Evolutionary conservation across 108 stramenopile genomes (phyloP), one percentile per base, ranked within the genome.

Genomic region (Fragilaria radians): DNA sequence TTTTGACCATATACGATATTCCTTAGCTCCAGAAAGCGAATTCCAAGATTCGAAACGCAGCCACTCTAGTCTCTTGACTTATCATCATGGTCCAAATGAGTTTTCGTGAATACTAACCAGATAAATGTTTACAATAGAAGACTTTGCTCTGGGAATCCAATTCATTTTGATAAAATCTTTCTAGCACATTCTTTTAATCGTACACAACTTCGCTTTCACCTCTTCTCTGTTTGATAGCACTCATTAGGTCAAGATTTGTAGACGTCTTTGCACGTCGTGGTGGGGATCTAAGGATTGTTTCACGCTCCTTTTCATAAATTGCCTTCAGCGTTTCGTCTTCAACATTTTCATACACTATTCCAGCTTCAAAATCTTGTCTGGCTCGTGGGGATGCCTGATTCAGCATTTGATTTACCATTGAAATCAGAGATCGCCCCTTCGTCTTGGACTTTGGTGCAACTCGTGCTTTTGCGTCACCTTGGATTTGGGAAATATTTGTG

Each of bases 401-500:
- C 23, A 87, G 64, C 83, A 91, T 83, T 47, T 81, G 59, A 45
- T 87, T 85, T 25, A 91, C 89, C 72, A 91, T 73, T 18, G 81
- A 60, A 22, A 91, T 77, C 24, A 86, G 62, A 1, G 89, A 91
- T 57, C 62, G 53, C 32, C 54, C 65, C 46, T 64, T 52, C 21
- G 58, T 25, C 19, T 42, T 29, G 22, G 53, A 52, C 4, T 63
- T 53, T 32, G 19, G 31, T n/a, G 62, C 9, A 22, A 24, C 1
- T 63, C 14, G 7, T 14, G 36, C 36, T 14, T 42, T 42, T 42
- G 36, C 36, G 36, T 42, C 14, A 42, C 36, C 36, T 14, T 42
- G 36, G 14, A 42, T 42, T 42, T 42, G 36, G 14, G 36, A 42
- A 14, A 42, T 42, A 42, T 42, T 14, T 7, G 36, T 14, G 7